phyloP scores from a whole-genome alignment of 2,329 filamentous ascomycete genomes.

The Blastomyces parvus region DNA sequence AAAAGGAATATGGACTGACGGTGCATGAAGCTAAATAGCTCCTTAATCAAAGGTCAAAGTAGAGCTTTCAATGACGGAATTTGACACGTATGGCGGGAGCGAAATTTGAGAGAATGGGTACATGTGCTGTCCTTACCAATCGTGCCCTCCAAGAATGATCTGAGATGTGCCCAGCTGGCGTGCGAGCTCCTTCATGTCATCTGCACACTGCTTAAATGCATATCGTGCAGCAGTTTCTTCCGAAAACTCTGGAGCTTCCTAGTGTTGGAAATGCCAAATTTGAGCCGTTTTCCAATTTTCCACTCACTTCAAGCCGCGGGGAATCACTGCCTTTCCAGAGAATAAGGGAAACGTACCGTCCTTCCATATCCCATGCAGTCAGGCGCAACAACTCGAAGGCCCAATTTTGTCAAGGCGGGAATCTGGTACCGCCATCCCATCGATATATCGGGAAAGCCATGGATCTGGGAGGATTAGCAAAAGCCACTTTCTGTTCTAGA shows the following conservation, averaged over 20 bases:
- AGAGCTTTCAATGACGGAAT: neutral
- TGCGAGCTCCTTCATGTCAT: slow-evolving; percentile 66
- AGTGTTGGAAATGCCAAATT: neutral
- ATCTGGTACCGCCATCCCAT: slow-evolving; percentile 89
- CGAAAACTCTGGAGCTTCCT: slow-evolving; percentile 43
- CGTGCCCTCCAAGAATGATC: slow-evolving; percentile 81
- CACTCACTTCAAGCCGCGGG: neutral
- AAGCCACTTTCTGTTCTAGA: neutral
- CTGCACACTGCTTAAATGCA: slow-evolving; percentile 59
- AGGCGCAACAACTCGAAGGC: slow-evolving; percentile 69
- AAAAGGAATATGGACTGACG: neutral
- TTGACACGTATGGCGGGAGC: neutral
- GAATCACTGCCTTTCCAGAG: neutral
- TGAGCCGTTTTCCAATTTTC: neutral
- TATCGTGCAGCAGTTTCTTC: slow-evolving; percentile 54
- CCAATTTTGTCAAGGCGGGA: slow-evolving; percentile 60
- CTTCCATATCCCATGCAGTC: slow-evolving; percentile 81
- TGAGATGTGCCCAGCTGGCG: slow-evolving; percentile 44
- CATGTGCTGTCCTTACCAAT: slow-evolving; percentile 49
- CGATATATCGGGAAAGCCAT: slow-evolving; percentile 75
- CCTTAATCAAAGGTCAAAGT: neutral
- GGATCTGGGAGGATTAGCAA: slow-evolving; percentile 39
- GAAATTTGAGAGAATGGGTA: neutral
- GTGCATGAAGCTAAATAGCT: neutral
- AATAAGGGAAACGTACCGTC: slow-evolving; percentile 42